phyloP scores from a whole-genome alignment of 306 rosid genomes.

The Albizia julibrissin region DNA sequence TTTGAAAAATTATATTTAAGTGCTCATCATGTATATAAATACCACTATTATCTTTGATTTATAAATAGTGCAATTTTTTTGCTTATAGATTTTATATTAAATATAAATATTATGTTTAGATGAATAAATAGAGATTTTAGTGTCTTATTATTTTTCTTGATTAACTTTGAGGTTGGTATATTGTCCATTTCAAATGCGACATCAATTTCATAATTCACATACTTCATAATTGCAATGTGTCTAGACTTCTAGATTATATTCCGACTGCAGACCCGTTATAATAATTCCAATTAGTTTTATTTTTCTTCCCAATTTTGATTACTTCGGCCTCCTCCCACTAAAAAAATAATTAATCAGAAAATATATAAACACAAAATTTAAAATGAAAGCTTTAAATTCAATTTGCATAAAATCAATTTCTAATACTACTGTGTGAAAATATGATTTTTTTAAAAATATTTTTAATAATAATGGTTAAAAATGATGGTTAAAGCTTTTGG shows the following conservation, averaged over 20 bases:
- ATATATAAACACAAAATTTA: not conserved
- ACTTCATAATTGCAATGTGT: not conserved
- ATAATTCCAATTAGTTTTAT: constrained; percentile 5
- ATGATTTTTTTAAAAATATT: not conserved
- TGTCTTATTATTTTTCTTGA: not conserved
- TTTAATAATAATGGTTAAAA: too few species aligned
- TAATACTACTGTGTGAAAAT: not conserved
- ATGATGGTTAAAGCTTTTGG: not conserved
- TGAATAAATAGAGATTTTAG: not conserved
- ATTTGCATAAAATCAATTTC: not conserved
- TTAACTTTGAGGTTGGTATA: not conserved
- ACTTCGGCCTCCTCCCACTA: not conserved
- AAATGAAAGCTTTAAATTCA: not conserved
- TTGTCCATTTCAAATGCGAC: constrained; percentile 28
- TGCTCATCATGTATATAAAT: not conserved
- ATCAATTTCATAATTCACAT: not conserved
- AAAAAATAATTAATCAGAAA: not conserved
- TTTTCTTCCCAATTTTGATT: not conserved
- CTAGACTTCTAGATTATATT: not conserved
- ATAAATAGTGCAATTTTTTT: not conserved
- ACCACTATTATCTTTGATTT: not conserved
- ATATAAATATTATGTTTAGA: not conserved
- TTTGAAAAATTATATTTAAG: not conserved
- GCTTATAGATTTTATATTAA: not conserved
- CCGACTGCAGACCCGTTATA: not conserved